A percentile compares a stretch with the other conserved stretches of the same genome.
These are phyloP conservation scores for Rhododendron kiyosumense DNA, from an alignment of 148 eudicot genomes.

Conservation along the genomic window DNA sequence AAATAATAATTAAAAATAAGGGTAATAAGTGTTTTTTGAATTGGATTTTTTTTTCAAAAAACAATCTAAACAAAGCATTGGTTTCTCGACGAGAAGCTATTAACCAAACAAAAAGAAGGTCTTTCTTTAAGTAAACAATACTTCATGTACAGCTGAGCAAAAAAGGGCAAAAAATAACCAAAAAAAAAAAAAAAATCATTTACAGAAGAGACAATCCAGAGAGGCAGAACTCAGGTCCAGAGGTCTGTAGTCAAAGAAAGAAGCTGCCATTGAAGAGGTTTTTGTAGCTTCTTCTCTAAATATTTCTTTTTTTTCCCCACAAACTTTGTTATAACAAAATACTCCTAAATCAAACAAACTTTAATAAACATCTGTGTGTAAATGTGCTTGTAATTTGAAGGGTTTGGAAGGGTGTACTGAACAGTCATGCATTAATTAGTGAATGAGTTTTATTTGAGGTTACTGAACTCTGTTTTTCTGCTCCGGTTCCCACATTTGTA, in stretches of 20 bases:
- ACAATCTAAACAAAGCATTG: too few species aligned
- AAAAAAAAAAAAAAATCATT: too few species aligned
- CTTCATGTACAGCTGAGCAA: background rate
- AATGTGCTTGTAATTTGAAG: background rate
- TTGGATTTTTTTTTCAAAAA: too few species aligned
- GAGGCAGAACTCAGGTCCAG: background rate
- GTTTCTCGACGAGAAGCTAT: too few species aligned
- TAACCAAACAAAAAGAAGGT: background rate
- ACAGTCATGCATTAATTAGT: background rate
- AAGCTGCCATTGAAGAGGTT: conserved; percentile 5
- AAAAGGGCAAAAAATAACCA: too few species aligned
- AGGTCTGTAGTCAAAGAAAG: background rate
- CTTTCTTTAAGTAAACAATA: background rate
- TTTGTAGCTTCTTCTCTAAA: background rate
- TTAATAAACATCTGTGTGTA: background rate
- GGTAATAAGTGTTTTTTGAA: too few species aligned
- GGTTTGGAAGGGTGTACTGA: background rate
- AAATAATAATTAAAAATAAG: too few species aligned
- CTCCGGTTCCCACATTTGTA: background rate
- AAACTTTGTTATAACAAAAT: too few species aligned
- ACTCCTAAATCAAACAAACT: too few species aligned
- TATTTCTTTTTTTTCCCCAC: background rate
- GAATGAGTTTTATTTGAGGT: background rate
- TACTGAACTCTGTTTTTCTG: background rate
- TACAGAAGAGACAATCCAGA: conserved; percentile 1